Evolutionary conservation across 1,284 basidiomycete species (phyloP).

Genomic region (Cryptococcus amylolentus): DNA sequence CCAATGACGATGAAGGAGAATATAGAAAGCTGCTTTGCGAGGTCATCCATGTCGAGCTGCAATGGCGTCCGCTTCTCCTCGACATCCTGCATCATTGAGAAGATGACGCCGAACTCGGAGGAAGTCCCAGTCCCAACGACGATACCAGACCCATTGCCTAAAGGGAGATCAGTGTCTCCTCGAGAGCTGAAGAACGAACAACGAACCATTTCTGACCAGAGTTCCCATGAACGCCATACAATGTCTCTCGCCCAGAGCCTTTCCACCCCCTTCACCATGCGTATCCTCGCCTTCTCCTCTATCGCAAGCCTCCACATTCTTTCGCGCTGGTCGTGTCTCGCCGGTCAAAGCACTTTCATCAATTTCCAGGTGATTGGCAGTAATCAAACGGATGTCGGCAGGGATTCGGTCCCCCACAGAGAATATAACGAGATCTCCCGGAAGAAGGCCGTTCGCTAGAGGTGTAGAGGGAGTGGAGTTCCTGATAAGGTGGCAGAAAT

Average conservation of each 20-base stretch:
- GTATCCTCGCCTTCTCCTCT: conserved; percentile 41
- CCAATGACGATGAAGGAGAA: conserved; percentile 91
- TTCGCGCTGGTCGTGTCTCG: conserved; percentile 78
- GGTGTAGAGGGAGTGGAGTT: conserved; percentile 71
- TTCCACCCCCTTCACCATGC: conserved; percentile 55
- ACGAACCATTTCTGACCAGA: conserved; percentile 79
- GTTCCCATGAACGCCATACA: conserved; percentile 98
- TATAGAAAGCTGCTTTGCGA: conserved; percentile 86
- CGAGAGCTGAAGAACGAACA: background rate
- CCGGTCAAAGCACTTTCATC: conserved; percentile 95
- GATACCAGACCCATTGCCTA: conserved; percentile 78
- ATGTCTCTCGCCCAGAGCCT: conserved; percentile 76
- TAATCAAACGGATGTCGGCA: conserved; percentile 80
- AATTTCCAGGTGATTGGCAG: conserved; percentile 79
- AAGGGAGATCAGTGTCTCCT: conserved; percentile 1
- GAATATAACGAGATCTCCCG: conserved; percentile 88
- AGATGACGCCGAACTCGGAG: conserved; percentile 95
- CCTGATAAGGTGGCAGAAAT: conserved; percentile 89
- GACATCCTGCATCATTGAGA: conserved; percentile 97
- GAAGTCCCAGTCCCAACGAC: conserved; percentile 85
- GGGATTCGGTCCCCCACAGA: conserved; percentile 86
- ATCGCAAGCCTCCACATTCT: conserved; percentile 60
- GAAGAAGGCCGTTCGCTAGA: conserved; percentile 90
- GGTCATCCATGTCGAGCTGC: conserved; percentile 93
- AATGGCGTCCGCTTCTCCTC: conserved; percentile 91